Conservation (phyloP, 345 rosid genomes). For the Populus euphratica region DNA sequence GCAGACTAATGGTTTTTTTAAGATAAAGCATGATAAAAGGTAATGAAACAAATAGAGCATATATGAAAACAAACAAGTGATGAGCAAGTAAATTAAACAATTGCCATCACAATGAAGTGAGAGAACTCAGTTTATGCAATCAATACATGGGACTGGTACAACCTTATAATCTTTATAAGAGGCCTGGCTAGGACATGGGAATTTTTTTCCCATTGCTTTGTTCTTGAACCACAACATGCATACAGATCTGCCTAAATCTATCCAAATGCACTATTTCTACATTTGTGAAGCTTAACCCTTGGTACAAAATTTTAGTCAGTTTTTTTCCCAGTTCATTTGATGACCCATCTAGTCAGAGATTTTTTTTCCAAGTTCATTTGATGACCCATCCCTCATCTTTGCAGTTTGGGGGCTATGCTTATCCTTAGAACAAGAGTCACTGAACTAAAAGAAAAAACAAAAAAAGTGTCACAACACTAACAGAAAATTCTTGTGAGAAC, state of each 20-base stretch:
- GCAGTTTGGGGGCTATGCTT: too few species aligned
- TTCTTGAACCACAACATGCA: background rate
- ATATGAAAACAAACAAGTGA: background rate
- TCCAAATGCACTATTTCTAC: too few species aligned
- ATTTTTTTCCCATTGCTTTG: background rate
- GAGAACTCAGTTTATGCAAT: background rate
- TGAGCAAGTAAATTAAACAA: background rate
- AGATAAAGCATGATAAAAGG: background rate
- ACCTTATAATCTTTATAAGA: too few species aligned
- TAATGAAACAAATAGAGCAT: background rate
- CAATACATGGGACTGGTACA: background rate
- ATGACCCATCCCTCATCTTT: too few species aligned
- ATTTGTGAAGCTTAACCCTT: too few species aligned
- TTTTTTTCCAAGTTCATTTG: too few species aligned
- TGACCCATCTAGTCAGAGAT: too few species aligned
- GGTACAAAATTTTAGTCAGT: too few species aligned
- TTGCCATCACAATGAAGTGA: background rate
- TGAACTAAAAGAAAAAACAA: too few species aligned
- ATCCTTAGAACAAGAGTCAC: too few species aligned
- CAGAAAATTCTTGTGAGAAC: background rate
- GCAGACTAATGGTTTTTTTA: background rate
- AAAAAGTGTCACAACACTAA: too few species aligned
- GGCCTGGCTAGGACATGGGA: background rate
- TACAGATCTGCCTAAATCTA: background rate
- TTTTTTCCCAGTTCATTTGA: too few species aligned